phyloP scores from a whole-genome alignment of 1,139 yeast species.

The Candida tetrigidarum region DNA sequence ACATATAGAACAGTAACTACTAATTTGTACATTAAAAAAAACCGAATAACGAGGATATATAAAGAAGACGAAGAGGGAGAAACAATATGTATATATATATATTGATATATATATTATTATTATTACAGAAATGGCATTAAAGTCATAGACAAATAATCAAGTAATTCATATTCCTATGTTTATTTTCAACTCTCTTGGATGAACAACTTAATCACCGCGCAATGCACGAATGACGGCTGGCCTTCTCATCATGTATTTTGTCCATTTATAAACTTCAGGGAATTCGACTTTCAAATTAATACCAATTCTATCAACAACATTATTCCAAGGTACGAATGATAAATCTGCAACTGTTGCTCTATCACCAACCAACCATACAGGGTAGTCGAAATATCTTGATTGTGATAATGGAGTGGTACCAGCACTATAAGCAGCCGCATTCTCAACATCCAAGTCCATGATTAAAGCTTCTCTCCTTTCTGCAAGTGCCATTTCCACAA shows the following conservation, averaged over 20 bases:
- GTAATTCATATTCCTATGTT: too few relatives aligned
- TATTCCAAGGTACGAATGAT: slow-evolving; percentile 96
- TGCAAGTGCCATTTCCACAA: slow-evolving; percentile 92
- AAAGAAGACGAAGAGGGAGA: not conserved
- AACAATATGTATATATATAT: slow-evolving; percentile 2
- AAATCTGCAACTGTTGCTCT: slow-evolving; percentile 89
- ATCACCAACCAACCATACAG: slow-evolving; percentile 96
- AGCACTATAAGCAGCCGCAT: slow-evolving; percentile 85
- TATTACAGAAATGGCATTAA: slow-evolving; percentile 4
- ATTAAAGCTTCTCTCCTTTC: slow-evolving; percentile 89
- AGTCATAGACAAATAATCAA: slow-evolving; percentile 4
- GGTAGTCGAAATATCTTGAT: slow-evolving; percentile 86
- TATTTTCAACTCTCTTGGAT: too few relatives aligned
- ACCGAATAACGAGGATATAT: too few relatives aligned
- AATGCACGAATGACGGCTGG: slow-evolving; percentile 83
- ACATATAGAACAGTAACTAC: too few relatives aligned
- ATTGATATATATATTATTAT: not conserved
- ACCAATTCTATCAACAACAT: slow-evolving; percentile 91
- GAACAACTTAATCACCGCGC: slow-evolving; percentile 56
- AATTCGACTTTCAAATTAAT: slow-evolving; percentile 85
- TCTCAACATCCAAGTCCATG: slow-evolving; percentile 88
- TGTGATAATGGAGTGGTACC: slow-evolving; percentile 90
- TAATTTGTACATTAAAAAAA: too few relatives aligned
- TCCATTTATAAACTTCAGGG: slow-evolving; percentile 97
- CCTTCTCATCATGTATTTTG: slow-evolving; percentile 88